Evolutionary conservation across 495 filamentous ascomycete genomes (phyloP), one percentile per base, ranked within the genome.

Genomic region (Hypomontagnella submonticulosa): DNA sequence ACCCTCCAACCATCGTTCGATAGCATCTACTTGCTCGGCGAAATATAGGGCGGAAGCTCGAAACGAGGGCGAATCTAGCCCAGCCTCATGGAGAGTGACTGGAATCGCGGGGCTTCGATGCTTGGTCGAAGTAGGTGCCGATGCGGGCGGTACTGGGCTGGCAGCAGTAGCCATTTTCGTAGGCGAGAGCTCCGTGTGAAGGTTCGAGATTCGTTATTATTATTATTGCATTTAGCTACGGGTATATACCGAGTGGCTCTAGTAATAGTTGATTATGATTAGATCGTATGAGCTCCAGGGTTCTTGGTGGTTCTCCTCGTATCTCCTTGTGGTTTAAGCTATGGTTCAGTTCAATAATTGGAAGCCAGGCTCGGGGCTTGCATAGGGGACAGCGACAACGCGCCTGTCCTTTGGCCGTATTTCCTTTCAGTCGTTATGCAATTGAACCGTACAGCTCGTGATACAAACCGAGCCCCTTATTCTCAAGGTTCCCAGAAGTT

Each of bases 41-140:
- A 96, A 97, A 80, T 97, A 93, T 37, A 89, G 77, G 56, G 93
- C 87, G 10, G 92, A 91, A 32, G 93, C 90, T 61, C 95, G 90
- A 76, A 98, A 99, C 36, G 93, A 96, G 18, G 95, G 95, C 2
- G 92, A 95, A 77, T 99, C 95, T 77, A 97, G 89, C 27, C 93
- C 90, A 46, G 95, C 95, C 84, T 99, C 95, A 81, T 91, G 93
- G 57, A 97, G 84, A 44, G 87, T 85, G 27, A 98, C 96, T n/a
- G 95, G 94, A 36, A 85, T 80, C 34, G 79, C 74, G 41, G 77
- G 77, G 60, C 76, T 69, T 41, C 79, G 53, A 43, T 63, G 63
- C 43, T 73, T 76, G 40, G 65, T 47, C 16, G 48, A 42, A 47
- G 70, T 23, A n/a, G 63, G 20, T 16, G 66, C 52, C 15, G 60